These are phyloP conservation scores for Xylariaceae sp. DNA, from an alignment of 2,329 filamentous ascomycete genomes.

Conservation along the genomic window DNA sequence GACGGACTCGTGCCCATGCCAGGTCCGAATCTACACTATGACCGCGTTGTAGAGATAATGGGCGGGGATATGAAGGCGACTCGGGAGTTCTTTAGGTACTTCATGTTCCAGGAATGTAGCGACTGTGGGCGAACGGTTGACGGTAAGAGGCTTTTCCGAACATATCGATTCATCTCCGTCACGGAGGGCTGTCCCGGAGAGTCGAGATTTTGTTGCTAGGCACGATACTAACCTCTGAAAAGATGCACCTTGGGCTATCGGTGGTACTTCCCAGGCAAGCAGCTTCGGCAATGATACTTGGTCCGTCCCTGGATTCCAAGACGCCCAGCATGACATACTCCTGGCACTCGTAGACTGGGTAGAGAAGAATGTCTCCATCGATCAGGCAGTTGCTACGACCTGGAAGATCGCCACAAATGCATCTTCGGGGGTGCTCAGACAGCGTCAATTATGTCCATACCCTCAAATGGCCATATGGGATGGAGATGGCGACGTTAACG, in stretches of 20 bases:
- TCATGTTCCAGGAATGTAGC: constrained; percentile 50
- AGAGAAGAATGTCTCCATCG: constrained; percentile 30
- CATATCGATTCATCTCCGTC: not conserved
- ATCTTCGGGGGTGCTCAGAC: constrained; percentile 37
- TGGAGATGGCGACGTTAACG: constrained; percentile 30
- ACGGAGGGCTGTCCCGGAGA: not conserved
- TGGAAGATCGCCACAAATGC: constrained; percentile 27
- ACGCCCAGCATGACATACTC: constrained; percentile 35
- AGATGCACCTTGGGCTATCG: constrained; percentile 39
- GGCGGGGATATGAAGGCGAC: constrained; percentile 30
- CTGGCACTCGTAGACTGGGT: constrained; percentile 37
- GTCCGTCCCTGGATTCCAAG: constrained; percentile 34
- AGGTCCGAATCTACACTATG: constrained; percentile 34
- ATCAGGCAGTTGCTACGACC: constrained; percentile 34
- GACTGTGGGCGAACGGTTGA: constrained; percentile 36
- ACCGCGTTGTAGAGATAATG: constrained; percentile 26
- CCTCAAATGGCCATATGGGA: constrained; percentile 34
- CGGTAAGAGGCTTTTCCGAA: constrained; percentile 4
- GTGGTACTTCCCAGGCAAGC: constrained; percentile 28
- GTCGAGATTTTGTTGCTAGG: not conserved
- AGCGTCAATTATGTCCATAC: constrained; percentile 42
- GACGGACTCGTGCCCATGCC: constrained; percentile 38
- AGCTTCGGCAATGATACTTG: constrained; percentile 28
- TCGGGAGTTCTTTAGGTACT: constrained; percentile 47
- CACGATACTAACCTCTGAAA: not conserved